Percentiles rank a stretch among this genome's conserved stretches.
phyloP scores from a whole-genome alignment of 257 asterid genomes.

The Solanum sparsipilum region DNA sequence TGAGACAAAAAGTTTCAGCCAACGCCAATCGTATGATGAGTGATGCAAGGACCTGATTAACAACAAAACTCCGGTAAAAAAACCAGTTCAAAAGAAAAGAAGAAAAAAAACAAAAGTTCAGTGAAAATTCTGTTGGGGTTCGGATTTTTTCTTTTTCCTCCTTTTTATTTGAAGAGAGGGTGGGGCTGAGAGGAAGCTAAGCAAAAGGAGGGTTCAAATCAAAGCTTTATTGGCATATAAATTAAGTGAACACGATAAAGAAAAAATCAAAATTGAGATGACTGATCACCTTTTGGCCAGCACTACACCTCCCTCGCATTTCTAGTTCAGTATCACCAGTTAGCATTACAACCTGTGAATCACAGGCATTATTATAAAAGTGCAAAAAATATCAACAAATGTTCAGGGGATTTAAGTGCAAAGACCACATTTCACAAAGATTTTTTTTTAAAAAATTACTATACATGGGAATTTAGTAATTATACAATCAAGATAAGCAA shows the following conservation, averaged over 20 bases:
- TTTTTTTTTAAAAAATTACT: rapidly evolving
- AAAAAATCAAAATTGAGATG: background rate
- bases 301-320: slow-evolving; percentile 99
- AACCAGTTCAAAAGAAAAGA: background rate
- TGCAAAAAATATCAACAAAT: background rate
- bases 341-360: slow-evolving; percentile 83
- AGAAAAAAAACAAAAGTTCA: background rate
- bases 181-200: background rate
- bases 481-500: background rate
- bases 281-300: slow-evolving; percentile 83
- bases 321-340: slow-evolving; percentile 95
- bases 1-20: slow-evolving; percentile 97
- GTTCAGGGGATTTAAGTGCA: background rate
- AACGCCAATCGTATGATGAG: slow-evolving; percentile 84
- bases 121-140: background rate
- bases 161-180: background rate
- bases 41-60: slow-evolving; percentile 81
- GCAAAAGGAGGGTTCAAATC: background rate
- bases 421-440: background rate
- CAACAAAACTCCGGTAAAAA: background rate
- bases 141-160: background rate
- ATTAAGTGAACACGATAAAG: background rate
- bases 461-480: background rate
- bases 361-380: background rate
- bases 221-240: background rate